Percentiles rank a stretch among this genome's conserved stretches.
These are phyloP conservation scores for Tagetes patula DNA, from an alignment of 129 eudicot species.

Conservation along the genomic window DNA sequence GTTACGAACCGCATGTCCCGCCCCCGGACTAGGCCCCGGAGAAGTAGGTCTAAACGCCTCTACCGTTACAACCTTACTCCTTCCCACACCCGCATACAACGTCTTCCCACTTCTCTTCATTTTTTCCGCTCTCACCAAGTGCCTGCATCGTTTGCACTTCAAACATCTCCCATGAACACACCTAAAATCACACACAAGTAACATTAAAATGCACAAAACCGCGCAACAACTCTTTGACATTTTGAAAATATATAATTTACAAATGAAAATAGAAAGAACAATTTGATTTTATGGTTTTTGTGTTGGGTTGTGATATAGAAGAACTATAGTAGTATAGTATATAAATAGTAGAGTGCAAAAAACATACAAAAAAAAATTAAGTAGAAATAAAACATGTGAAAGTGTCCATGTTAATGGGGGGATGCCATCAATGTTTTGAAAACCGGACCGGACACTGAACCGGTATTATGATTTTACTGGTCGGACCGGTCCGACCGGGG, in stretches of 20 bases:
- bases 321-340: background rate
- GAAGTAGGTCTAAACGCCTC: slow-evolving; percentile 23
- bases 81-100: background rate
- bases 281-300: background rate
- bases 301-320: slow-evolving; percentile 8
- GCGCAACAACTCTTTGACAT: slow-evolving; percentile 10
- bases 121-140: background rate
- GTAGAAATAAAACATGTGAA: slow-evolving; percentile 24
- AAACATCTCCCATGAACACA: slow-evolving; percentile 7
- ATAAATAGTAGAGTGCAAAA: slow-evolving; percentile 17
- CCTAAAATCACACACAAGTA: slow-evolving; percentile 16
- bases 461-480: too few species aligned
- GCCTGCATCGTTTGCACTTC: slow-evolving; percentile 21
- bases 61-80: background rate
- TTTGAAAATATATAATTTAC: background rate
- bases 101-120: background rate
- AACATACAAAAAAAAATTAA: background rate
- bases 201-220: slow-evolving; percentile 19
- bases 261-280: background rate
- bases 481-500: too few species aligned
- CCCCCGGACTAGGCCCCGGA: slow-evolving; percentile 17
- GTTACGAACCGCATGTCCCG: slow-evolving; percentile 14
- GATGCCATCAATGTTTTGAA: too few species aligned
- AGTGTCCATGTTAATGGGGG: slow-evolving; percentile 14
- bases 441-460: too few species aligned